Base-by-base conservation (phyloP, 768 basidiomycete species). In the Rubroboletus pulcherrimus region DNA sequence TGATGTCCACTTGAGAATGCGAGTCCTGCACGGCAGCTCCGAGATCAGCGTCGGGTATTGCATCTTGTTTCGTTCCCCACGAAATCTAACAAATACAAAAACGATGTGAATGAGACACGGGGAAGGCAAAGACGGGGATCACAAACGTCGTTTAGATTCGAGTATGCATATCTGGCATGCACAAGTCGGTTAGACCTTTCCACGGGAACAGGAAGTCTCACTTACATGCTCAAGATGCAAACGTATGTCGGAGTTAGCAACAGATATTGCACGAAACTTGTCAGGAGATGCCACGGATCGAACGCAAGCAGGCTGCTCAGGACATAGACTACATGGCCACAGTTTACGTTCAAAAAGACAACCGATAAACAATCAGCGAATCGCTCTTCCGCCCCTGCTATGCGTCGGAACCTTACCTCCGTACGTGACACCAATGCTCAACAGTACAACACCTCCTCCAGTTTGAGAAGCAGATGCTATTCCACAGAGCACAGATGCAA, bases 211-310 rank as follows among this genome's bases (percentile, higher is more conserved):
- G 7, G 2, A 55, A 45, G 49, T 37, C 26, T 41, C 35, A 68
- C 87, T 65, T 53, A 91, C 87, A 93, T 85, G 69, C 84, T 86
- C 52, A 91, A 71, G 56, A 90, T 77, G 66, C 87, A 89, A 66
- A 91, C 81, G 61, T 89, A 90, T 30, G 83, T 85, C 29, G 94
- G 92, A 3, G 87, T 90, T 52, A 97, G 80, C 19, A 98, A 75
- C 66, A 98, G 72, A 66, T 97, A 99, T 48, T 91, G 93, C 14
- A 86, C 62, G 66, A 94, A 93, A 63, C 91, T 93, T 9, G 95
- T 98, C 59, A 97, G 46, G 76, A 98, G 85, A 73, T 98, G 96
- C 92, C 93, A 95, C 5, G 97, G 95, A 71, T 99, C 97, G 54
- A 95, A 82, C 0, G 93, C 91, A 39, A 98, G 74, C 38, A 97